These are phyloP conservation scores for Bryum argenteum DNA, from an alignment of 225 moss, liverwort and hornwort species.

Conservation along the genomic window DNA sequence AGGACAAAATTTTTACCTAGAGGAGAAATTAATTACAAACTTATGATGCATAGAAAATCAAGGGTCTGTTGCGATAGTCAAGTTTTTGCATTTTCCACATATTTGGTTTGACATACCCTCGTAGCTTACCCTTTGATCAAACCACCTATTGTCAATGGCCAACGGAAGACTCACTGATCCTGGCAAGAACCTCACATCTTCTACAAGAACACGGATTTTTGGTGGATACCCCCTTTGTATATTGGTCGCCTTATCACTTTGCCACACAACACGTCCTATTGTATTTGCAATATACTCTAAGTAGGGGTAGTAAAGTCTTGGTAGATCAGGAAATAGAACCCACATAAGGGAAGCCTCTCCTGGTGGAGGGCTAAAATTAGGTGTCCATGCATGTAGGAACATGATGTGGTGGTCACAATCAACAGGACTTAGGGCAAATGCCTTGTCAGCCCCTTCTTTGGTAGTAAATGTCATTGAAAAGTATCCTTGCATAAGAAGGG, in stretches of 20 bases:
- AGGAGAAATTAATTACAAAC: too few species aligned
- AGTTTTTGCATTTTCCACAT: conserved; percentile 25
- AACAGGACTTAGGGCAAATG: conserved; percentile 10
- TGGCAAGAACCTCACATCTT: conserved; percentile 15
- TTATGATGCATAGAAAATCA: too few species aligned
- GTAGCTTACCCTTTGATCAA: conserved; percentile 35
- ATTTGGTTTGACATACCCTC: conserved; percentile 45
- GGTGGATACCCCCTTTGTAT: conserved; percentile 23
- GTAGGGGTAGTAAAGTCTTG: conserved; percentile 36
- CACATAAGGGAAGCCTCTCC: conserved; percentile 22
- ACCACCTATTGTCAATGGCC: conserved; percentile 15
- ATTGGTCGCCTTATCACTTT: conserved; percentile 36
- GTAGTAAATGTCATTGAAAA: conserved; percentile 35
- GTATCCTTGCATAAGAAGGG: conserved; percentile 26
- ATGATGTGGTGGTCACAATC: conserved; percentile 26
- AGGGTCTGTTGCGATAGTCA: conserved; percentile 21
- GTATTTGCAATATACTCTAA: conserved; percentile 43
- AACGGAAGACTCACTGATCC: conserved; percentile 24
- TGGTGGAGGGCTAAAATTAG: conserved; percentile 33
- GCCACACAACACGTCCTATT: conserved; percentile 39
- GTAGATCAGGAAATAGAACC: conserved; percentile 25
- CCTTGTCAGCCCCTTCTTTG: conserved; percentile 29
- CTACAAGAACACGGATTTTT: conserved; percentile 29
- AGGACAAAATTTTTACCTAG: too few species aligned
- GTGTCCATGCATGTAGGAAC: conserved; percentile 45